Conservation (phyloP, 163 green algal genomes). For the Trebouxiophyceae sp. region DNA sequence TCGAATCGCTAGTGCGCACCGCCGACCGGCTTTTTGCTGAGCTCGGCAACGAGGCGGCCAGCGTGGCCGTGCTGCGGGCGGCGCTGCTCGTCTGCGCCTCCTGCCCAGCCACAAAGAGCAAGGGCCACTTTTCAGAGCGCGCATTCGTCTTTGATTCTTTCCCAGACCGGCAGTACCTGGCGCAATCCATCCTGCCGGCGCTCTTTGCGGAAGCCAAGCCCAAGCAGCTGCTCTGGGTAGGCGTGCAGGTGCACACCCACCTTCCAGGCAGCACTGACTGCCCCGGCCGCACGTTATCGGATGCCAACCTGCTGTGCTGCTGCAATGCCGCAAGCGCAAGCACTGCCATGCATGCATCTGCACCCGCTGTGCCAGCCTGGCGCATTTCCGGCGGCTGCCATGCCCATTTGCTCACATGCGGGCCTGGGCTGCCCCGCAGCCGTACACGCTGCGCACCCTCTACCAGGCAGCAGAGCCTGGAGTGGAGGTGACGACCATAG, state of each 20-base stretch:
- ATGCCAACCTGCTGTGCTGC: no score
- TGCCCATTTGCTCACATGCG: no score
- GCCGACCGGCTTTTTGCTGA: not conserved
- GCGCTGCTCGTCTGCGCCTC: not conserved
- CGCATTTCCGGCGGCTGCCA: no score
- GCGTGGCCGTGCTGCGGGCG: not conserved
- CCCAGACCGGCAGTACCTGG: not conserved
- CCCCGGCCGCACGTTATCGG: no score
- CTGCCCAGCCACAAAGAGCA: not conserved
- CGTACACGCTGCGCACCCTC: not conserved
- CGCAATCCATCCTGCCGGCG: not conserved
- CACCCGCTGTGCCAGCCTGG: no score
- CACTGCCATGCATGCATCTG: no score
- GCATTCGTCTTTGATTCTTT: not conserved
- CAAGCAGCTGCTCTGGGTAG: conserved; percentile 1
- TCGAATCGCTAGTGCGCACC: not conserved
- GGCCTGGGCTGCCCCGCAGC: no score
- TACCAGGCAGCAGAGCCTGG: not conserved
- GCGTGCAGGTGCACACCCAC: conserved; percentile 1
- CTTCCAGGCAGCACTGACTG: no score
- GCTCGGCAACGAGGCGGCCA: not conserved
- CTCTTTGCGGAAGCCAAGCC: not conserved
- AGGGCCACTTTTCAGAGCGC: not conserved
- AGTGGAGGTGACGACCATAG: not conserved
- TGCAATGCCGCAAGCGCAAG: no score